Evolutionary conservation across 1,139 yeast genomes (phyloP).

Genomic region (Saccharomyces hybrid): DNA sequence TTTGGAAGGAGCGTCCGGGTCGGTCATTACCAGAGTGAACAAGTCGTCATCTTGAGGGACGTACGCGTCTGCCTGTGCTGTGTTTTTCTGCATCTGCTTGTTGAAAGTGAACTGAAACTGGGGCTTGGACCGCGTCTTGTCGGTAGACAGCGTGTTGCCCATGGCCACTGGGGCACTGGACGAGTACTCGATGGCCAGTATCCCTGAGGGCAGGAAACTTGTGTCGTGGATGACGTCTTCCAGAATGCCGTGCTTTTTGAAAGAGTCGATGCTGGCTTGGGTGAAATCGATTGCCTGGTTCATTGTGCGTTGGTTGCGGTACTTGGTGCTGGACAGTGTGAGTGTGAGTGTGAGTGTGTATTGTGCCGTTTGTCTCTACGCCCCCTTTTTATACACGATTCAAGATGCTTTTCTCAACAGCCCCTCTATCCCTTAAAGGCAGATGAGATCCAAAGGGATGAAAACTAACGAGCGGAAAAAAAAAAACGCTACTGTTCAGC

Average conservation of each 20-base stretch:
- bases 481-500: background rate
- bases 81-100: slow-evolving; percentile 15
- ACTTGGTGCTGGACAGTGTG: background rate
- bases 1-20: slow-evolving; percentile 88
- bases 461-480: background rate
- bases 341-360: too few relatives aligned
- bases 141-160: slow-evolving; percentile 65
- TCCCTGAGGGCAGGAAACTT: slow-evolving; percentile 26
- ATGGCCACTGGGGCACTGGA: slow-evolving; percentile 59
- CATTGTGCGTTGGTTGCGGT: slow-evolving; percentile 5
- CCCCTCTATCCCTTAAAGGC: background rate
- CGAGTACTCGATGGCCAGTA: slow-evolving; percentile 41
- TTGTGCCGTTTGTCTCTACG: background rate
- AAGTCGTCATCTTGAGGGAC: slow-evolving; percentile 37
- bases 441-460: background rate
- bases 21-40: slow-evolving; percentile 73
- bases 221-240: slow-evolving; percentile 26
- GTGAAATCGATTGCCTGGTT: slow-evolving; percentile 17
- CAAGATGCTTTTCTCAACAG: background rate
- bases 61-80: slow-evolving; percentile 32
- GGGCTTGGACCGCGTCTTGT: slow-evolving; percentile 61
- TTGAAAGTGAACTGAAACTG: slow-evolving; percentile 43
- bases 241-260: slow-evolving; percentile 27
- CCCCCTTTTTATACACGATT: background rate
- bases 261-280: slow-evolving; percentile 20